Conservation (phyloP, 2,329 filamentous ascomycete species). For the Fusarium tricinctum region DNA sequence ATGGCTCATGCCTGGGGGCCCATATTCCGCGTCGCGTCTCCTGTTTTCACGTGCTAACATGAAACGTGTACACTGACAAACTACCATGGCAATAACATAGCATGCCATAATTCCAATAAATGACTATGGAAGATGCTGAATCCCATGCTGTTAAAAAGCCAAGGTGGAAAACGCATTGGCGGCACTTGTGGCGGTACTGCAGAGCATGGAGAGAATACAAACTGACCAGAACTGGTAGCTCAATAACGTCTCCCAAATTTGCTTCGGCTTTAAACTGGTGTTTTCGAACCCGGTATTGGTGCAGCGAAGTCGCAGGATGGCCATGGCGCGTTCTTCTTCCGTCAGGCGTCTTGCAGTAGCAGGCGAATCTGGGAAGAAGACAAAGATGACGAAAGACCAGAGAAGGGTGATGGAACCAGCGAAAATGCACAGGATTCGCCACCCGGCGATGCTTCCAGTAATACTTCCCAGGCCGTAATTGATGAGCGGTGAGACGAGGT, state of each 20-base stretch:
- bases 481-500: background rate
- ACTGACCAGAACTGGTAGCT: too few relatives aligned
- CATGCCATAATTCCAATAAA: background rate
- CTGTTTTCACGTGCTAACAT: background rate
- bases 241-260: too few relatives aligned
- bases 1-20: background rate
- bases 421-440: background rate
- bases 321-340: too few relatives aligned
- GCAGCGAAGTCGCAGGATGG: too few relatives aligned
- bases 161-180: too few relatives aligned
- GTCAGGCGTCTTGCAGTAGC: background rate
- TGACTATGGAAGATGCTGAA: too few relatives aligned
- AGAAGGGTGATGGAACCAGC: background rate
- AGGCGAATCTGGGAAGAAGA: background rate
- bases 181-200: too few relatives aligned
- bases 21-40: background rate
- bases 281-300: too few relatives aligned
- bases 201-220: too few relatives aligned
- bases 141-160: too few relatives aligned
- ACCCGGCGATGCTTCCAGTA: background rate
- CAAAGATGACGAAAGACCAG: background rate
- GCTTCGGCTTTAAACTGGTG: too few relatives aligned
- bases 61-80: background rate
- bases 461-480: background rate
- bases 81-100: background rate